Conservation (phyloP, 129 eudicot species). For the Lonicera japonica region DNA sequence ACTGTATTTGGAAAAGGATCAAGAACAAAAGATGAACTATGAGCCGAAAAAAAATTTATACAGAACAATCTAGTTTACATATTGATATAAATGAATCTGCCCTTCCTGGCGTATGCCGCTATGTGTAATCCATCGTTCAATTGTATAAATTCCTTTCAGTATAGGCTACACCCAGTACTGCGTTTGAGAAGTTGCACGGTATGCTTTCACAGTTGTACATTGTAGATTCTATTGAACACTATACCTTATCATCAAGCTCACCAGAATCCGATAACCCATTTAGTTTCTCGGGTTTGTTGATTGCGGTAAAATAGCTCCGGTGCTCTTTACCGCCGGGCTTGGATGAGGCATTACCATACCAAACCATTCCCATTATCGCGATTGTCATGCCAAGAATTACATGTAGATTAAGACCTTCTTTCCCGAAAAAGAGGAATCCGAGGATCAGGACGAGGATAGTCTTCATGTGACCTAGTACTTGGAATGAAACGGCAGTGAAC, state of each 20-base stretch:
- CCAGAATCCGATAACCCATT: not conserved
- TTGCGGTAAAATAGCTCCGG: constrained; percentile 26
- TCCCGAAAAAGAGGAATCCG: constrained; percentile 61
- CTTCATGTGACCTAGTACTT: constrained; percentile 81
- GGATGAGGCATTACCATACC: constrained; percentile 49
- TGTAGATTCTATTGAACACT: not conserved
- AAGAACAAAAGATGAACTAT: not conserved
- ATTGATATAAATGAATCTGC: not conserved
- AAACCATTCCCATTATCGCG: constrained; percentile 40
- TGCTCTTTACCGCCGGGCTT: constrained; percentile 53
- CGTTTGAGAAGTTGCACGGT: too few species aligned
- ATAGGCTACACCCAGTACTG: too few species aligned
- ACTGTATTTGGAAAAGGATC: not conserved
- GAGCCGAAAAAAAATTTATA: not conserved
- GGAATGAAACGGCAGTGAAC: constrained; percentile 61
- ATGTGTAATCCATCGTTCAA: too few species aligned
- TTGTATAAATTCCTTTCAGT: too few species aligned
- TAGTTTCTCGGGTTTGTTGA: not conserved
- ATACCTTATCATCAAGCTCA: constrained; percentile 1
- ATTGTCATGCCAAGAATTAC: constrained; percentile 50
- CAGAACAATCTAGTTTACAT: not conserved
- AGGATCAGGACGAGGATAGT: constrained; percentile 58
- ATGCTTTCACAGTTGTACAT: not conserved
- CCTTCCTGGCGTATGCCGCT: not conserved
- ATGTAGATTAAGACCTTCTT: constrained; percentile 62